A percentile compares a stretch with the other conserved stretches of the same genome.
phyloP scores from a whole-genome alignment of 352 stramenopile species.

The Phytophthora uliginosa region DNA sequence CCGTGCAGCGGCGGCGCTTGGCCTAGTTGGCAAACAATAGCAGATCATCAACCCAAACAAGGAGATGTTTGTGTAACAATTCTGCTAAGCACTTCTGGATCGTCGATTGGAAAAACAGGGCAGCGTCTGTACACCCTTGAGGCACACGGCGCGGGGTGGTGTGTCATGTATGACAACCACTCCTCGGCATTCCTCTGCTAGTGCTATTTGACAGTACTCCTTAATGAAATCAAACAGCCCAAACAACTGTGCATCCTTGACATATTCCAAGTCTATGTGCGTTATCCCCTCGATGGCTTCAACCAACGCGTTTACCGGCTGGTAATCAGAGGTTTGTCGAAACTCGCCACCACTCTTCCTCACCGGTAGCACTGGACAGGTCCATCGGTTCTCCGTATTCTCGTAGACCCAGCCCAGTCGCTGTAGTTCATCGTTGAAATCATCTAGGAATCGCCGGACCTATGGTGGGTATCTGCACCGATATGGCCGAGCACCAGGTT shows the following conservation, averaged over 20 bases:
- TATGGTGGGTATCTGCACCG: conserved; percentile 24
- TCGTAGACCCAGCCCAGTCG: conserved; percentile 23
- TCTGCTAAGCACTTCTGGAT: conserved; percentile 8
- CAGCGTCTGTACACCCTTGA: conserved; percentile 5
- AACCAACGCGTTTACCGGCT: conserved; percentile 18
- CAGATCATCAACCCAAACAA: conserved; percentile 36
- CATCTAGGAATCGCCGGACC: conserved; percentile 18
- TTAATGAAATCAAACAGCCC: conserved; percentile 29
- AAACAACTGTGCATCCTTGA: not conserved
- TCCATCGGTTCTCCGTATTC: conserved; percentile 26
- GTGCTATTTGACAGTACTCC: not conserved
- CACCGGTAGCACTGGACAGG: conserved; percentile 8
- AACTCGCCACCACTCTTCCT: conserved; percentile 21
- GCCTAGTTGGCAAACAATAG: conserved; percentile 30
- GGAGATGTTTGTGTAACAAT: conserved; percentile 13
- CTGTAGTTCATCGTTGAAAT: conserved; percentile 27
- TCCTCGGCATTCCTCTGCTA: conserved; percentile 2
- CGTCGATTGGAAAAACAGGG: conserved; percentile 4
- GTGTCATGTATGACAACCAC: conserved; percentile 12
- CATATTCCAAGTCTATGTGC: conserved; percentile 6
- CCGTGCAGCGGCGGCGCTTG: too few relatives aligned
- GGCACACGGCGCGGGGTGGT: conserved; percentile 2
- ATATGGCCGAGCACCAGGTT: conserved; percentile 20
- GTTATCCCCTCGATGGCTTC: conserved; percentile 31
- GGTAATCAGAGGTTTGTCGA: conserved; percentile 32